Percentiles rank a stretch among this genome's conserved stretches.
Conservation (phyloP, 768 basidiomycete species). For the Cyclocybe aegerita region DNA sequence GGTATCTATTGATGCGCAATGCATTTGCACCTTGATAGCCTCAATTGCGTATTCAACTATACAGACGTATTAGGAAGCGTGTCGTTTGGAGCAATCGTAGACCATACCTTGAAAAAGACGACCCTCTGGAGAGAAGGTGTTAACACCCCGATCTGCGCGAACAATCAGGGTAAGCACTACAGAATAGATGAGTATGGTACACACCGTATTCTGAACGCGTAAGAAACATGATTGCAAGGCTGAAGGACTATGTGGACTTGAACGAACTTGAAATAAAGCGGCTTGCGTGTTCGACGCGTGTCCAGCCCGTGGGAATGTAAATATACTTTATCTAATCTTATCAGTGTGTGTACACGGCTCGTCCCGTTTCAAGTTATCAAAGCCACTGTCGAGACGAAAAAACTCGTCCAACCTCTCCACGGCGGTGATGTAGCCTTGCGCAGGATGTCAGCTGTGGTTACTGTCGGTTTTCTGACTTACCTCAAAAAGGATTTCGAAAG, state of each 20-base stretch:
- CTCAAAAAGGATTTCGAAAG: too few relatives aligned
- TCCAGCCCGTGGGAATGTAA: constrained; percentile 40
- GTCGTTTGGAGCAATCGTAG: constrained; percentile 2
- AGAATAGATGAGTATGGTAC: not conserved
- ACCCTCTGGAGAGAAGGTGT: constrained; percentile 98
- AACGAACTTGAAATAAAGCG: constrained; percentile 16
- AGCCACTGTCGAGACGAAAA: too few relatives aligned
- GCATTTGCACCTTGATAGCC: constrained; percentile 83
- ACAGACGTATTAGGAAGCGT: constrained; percentile 15
- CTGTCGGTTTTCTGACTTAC: too few relatives aligned
- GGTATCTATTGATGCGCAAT: too few relatives aligned
- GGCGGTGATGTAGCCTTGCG: too few relatives aligned
- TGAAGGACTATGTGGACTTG: constrained; percentile 21
- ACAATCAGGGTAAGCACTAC: not conserved
- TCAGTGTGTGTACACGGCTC: constrained; percentile 6
- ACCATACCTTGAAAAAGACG: constrained; percentile 93
- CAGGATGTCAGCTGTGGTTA: too few relatives aligned
- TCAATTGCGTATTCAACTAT: constrained; percentile 99
- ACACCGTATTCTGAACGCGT: constrained; percentile 94
- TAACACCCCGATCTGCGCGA: constrained; percentile 88
- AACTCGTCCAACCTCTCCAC: too few relatives aligned
- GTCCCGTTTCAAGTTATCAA: not conserved
- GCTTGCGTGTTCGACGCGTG: constrained; percentile 47
- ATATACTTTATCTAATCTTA: constrained; percentile 33
- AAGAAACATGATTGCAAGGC: constrained; percentile 67